phyloP scores from a whole-genome alignment of 139 green algal species.

The Chlamydomonas applanata region DNA sequence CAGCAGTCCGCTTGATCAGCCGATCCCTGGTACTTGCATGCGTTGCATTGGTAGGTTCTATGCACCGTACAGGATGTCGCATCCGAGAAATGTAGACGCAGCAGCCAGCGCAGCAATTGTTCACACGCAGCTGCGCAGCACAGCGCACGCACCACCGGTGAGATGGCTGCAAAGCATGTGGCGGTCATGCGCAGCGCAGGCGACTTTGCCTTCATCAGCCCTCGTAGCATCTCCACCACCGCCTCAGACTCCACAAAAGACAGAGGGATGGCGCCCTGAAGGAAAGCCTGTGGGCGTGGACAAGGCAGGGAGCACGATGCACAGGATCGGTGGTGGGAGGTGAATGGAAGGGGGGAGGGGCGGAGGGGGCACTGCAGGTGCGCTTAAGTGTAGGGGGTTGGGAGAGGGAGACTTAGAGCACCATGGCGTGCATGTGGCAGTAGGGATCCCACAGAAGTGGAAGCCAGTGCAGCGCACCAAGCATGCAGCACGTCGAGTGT shows the following conservation, averaged over 20 bases:
- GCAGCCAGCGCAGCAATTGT: too few species aligned
- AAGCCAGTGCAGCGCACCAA: too few species aligned
- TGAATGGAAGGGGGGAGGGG: too few species aligned
- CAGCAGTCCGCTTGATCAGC: too few species aligned
- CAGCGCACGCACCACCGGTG: neutral
- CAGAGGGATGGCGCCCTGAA: neutral
- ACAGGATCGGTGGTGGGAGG: too few species aligned
- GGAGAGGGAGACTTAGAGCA: neutral
- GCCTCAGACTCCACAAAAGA: neutral
- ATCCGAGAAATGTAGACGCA: too few species aligned
- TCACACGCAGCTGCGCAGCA: too few species aligned
- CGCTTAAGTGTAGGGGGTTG: neutral
- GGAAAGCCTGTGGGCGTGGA: neutral
- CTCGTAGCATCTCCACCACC: slow-evolving; percentile 1
- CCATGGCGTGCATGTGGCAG: neutral
- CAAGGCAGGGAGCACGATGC: too few species aligned
- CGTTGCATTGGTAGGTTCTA: too few species aligned
- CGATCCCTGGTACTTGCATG: too few species aligned
- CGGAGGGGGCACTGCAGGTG: neutral
- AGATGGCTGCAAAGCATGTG: slow-evolving; percentile 1
- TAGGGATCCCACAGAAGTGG: neutral
- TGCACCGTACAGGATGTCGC: too few species aligned
- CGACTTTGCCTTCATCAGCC: neutral
- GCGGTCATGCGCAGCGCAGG: slow-evolving; percentile 13
- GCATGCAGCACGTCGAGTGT: too few species aligned